phyloP scores from a whole-genome alignment of 1,284 basidiomycete genomes.

The Ceratobasidium sp. region DNA sequence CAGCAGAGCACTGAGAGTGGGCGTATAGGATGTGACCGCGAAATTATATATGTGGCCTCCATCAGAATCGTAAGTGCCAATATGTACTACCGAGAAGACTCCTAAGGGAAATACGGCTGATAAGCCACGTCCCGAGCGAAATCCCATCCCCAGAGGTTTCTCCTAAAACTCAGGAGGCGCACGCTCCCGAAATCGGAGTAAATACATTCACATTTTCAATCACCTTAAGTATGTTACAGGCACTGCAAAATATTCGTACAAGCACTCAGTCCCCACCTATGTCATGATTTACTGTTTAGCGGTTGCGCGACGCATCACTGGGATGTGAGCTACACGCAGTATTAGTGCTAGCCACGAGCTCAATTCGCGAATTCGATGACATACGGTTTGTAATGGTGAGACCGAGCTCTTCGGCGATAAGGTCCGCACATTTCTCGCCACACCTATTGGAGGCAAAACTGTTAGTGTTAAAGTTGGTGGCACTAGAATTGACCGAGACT shows the following conservation, averaged over 20 bases:
- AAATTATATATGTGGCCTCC: background rate
- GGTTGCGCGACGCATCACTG: slow-evolving; percentile 31
- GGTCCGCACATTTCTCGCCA: slow-evolving; percentile 75
- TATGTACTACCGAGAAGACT: too few relatives aligned
- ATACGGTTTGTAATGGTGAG: slow-evolving; percentile 29
- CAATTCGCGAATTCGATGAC: background rate
- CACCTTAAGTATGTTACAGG: too few relatives aligned
- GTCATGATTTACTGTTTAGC: slow-evolving; percentile 34
- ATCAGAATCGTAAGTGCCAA: background rate
- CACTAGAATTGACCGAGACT: background rate
- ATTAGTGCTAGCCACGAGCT: background rate
- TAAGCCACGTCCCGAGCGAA: too few relatives aligned
- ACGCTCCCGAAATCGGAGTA: too few relatives aligned
- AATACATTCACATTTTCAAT: too few relatives aligned
- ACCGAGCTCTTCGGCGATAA: slow-evolving; percentile 76
- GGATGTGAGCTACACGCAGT: slow-evolving; percentile 12
- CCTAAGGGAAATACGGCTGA: too few relatives aligned
- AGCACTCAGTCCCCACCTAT: too few relatives aligned
- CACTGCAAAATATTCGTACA: too few relatives aligned
- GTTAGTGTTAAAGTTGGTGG: slow-evolving; percentile 56
- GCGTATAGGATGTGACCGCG: slow-evolving; percentile 1
- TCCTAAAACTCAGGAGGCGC: too few relatives aligned
- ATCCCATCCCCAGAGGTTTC: too few relatives aligned
- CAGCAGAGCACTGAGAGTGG: background rate
- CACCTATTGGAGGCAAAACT: slow-evolving; percentile 78